These are phyloP conservation scores for Fraxinus dipetala DNA, from an alignment of 305 asterid species.

Conservation along the genomic window DNA sequence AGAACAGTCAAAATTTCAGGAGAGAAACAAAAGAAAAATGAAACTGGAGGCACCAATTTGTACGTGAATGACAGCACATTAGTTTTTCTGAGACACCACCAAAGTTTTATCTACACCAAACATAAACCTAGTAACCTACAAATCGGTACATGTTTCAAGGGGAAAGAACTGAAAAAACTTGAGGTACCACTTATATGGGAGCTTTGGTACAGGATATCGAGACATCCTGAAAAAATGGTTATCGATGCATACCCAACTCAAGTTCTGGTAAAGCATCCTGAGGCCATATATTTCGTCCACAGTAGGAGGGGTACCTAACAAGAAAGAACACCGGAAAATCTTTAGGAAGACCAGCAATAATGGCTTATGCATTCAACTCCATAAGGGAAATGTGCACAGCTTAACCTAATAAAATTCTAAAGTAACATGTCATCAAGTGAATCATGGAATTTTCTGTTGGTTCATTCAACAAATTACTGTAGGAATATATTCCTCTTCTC, in stretches of 20 bases:
- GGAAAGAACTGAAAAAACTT: conserved; percentile 4
- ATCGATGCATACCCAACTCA: conserved; percentile 54
- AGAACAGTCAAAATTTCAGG: neutral
- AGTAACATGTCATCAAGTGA: neutral
- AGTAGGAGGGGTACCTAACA: conserved; percentile 80
- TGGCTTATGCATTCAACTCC: conserved; percentile 9
- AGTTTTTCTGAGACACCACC: conserved; percentile 1
- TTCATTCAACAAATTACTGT: neutral
- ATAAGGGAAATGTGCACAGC: conserved; percentile 6
- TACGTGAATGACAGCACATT: neutral
- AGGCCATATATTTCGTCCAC: conserved; percentile 89
- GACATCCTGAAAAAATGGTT: conserved; percentile 13
- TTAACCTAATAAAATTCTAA: conserved; percentile 5
- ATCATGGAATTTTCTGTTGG: neutral
- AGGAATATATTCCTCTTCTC: neutral
- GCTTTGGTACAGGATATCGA: neutral
- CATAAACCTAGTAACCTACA: neutral
- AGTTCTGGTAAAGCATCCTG: conserved; percentile 68
- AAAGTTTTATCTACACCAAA: neutral
- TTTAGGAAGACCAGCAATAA: neutral
- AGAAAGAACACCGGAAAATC: conserved; percentile 15
- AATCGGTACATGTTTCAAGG: neutral
- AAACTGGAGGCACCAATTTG: neutral
- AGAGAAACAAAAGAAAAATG: neutral
- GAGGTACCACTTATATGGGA: conserved; percentile 3